phyloP scores from a whole-genome alignment of 495 filamentous ascomycete species.

The Penicillium malachiteum region DNA sequence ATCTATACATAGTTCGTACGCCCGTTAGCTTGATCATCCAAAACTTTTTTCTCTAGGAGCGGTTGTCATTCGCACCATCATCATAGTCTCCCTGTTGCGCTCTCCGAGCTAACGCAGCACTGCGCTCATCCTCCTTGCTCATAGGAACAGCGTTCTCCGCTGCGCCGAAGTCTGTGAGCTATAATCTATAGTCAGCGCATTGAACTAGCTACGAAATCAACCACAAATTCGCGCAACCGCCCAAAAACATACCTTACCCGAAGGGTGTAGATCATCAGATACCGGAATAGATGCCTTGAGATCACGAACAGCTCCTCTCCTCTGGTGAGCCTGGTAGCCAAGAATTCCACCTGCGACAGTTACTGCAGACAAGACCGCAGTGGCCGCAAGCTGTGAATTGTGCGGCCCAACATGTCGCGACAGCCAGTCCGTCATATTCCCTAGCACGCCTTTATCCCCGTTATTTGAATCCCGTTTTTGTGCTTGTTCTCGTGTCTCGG shows the following conservation, averaged over 20 bases:
- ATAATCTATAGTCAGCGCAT: constrained; percentile 13
- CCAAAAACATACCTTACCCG: constrained; percentile 33
- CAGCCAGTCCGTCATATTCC: constrained; percentile 58
- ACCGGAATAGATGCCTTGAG: constrained; percentile 73
- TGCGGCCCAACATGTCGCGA: constrained; percentile 52
- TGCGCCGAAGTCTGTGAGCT: constrained; percentile 75
- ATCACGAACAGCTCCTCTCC: constrained; percentile 60
- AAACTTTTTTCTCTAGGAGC: neutral
- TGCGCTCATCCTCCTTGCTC: constrained; percentile 76
- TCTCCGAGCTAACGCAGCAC: constrained; percentile 70
- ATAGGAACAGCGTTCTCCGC: constrained; percentile 53
- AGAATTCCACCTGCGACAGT: constrained; percentile 71
- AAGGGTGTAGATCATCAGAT: constrained; percentile 44
- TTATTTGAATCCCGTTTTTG: constrained; percentile 4
- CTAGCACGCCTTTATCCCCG: constrained; percentile 16
- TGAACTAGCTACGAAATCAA: neutral
- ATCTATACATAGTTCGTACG: constrained; percentile 42
- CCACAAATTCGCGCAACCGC: neutral
- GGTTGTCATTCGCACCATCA: constrained; percentile 54
- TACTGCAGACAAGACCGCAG: constrained; percentile 72
- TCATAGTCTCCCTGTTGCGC: constrained; percentile 89
- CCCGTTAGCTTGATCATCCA: neutral
- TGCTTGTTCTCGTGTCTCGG: constrained; percentile 2
- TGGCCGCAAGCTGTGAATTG: constrained; percentile 67
- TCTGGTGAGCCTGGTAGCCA: constrained; percentile 64